Evolutionary conservation across 1,284 basidiomycete genomes (phyloP).

Genomic region (Anthracocystis setariae): DNA sequence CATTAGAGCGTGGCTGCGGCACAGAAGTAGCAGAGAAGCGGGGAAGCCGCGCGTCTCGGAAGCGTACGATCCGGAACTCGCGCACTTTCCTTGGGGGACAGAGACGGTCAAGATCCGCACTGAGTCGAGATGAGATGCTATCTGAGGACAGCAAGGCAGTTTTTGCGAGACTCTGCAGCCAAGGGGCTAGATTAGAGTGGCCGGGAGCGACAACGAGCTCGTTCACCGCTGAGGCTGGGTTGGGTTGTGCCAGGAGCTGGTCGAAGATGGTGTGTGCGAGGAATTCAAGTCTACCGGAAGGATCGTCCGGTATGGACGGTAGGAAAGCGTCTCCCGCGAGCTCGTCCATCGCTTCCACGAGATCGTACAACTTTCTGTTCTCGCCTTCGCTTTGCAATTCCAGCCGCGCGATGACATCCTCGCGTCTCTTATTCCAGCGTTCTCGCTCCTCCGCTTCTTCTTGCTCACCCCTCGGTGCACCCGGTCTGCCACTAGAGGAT

Average conservation of each 20-base stretch:
- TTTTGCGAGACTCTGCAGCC: conserved; percentile 22
- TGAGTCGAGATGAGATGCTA: not conserved
- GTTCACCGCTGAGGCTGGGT: conserved; percentile 24
- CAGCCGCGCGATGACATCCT: conserved; percentile 26
- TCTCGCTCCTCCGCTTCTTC: conserved; percentile 74
- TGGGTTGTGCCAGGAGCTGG: conserved; percentile 10
- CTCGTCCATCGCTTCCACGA: conserved; percentile 31
- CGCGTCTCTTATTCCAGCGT: conserved; percentile 73
- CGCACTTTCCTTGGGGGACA: conserved; percentile 83
- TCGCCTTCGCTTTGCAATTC: conserved; percentile 25
- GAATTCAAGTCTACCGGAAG: conserved; percentile 17
- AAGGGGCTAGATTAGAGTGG: conserved; percentile 10
- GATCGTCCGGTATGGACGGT: conserved; percentile 27
- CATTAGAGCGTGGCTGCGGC: not conserved
- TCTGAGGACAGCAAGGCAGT: conserved; percentile 13
- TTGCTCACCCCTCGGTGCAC: conserved; percentile 71
- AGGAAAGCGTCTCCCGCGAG: conserved; percentile 25
- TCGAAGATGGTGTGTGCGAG: conserved; percentile 19
- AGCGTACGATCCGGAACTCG: conserved; percentile 80
- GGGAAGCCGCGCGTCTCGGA: conserved; percentile 74
- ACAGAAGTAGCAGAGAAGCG: conserved; percentile 9
- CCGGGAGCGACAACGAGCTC: conserved; percentile 22
- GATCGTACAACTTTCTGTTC: conserved; percentile 31
- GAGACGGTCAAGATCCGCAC: conserved; percentile 70
- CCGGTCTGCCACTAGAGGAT: conserved; percentile 4